These are phyloP conservation scores for Mycena chlorophos DNA, from an alignment of 768 basidiomycete genomes.

Conservation along the genomic window DNA sequence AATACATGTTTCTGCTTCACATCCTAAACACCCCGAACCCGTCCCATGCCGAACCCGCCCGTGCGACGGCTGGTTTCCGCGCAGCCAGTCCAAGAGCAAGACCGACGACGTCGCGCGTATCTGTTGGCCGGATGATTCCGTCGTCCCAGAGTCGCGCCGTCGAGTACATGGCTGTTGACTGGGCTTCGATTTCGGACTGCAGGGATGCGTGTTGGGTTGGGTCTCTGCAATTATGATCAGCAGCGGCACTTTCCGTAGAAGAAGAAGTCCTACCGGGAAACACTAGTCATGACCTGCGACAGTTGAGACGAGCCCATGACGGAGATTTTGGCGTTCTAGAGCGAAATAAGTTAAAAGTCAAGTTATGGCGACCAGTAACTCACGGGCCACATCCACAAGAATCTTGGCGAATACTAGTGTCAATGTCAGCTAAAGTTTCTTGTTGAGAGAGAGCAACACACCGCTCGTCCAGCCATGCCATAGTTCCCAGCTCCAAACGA, in stretches of 20 bases:
- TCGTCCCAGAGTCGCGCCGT: constrained; percentile 95
- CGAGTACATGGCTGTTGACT: constrained; percentile 85
- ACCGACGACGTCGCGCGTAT: constrained; percentile 86
- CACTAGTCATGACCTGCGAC: constrained; percentile 88
- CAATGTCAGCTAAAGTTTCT: neutral
- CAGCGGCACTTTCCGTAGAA: constrained; percentile 2
- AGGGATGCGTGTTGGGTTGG: constrained; percentile 74
- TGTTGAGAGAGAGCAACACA: constrained; percentile 43
- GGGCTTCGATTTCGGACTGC: constrained; percentile 81
- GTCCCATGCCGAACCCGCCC: constrained; percentile 59
- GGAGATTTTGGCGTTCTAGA: constrained; percentile 84
- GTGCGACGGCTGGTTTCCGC: constrained; percentile 35
- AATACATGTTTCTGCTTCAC: constrained; percentile 44
- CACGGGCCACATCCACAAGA: constrained; percentile 99
- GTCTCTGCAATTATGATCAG: constrained; percentile 49
- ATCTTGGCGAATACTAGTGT: constrained; percentile 82
- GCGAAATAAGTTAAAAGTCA: neutral
- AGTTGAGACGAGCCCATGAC: constrained; percentile 96
- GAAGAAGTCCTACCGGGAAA: constrained; percentile 63
- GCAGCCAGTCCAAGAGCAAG: constrained; percentile 82
- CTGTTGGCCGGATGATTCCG: constrained; percentile 84
- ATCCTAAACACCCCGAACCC: constrained; percentile 91
- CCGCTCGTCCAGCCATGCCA: constrained; percentile 91
- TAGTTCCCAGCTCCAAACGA: constrained; percentile 96
- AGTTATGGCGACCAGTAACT: constrained; percentile 32